Evolutionary conservation across 345 rosid species (phyloP), one percentile per base, ranked within the genome.

Genomic region (Aegle marmelos): DNA sequence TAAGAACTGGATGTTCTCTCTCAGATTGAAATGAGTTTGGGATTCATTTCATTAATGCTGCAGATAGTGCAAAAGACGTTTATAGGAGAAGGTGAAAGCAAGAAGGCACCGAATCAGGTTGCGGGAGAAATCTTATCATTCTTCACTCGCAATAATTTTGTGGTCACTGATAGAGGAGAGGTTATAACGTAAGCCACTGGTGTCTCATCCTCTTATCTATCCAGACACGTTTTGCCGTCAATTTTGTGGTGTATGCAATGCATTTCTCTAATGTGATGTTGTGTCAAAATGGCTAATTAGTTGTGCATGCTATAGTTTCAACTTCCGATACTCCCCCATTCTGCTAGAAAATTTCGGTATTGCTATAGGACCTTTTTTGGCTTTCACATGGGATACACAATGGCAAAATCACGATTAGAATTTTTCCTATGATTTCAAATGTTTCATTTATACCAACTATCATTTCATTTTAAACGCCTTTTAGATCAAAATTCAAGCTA

Each of bases 121-220:
- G 99, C 98, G 5, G 99, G 96, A 70, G 97, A 93, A 79, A 92
- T 95, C 79, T 81, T 91, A 31, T 93, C 99, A 4, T 95, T 93
- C 85, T 95, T 95, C 84, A 87, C 93, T 6, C 88, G 97, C 72
- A 95, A 92, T 83, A 95, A 92, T 80, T 95, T 95, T 79, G 80
- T 65, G 60, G 92, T 92, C 31, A 86, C 93, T 64, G 96, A 88
- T 77, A 85, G 93, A 79, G 99, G 99, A 84, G 99, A 95, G 85
- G 89, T 97, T 16, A 82, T 95, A 74, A 93, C 97, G 99, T 95
- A 89, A 88, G 91, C 76, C 68, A 24, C 31, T 31, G 60, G 33
- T 22, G 19, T 64, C 72, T 17, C 19, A 34, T 31, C 63, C 24
- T 63, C 71, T n/a, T 24, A 67, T 76, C 72, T 14, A 22, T 37